A percentile compares a stretch with the other conserved stretches of the same genome.
phyloP scores from a whole-genome alignment of 345 rosid species.

The Nephelium lappaceum region DNA sequence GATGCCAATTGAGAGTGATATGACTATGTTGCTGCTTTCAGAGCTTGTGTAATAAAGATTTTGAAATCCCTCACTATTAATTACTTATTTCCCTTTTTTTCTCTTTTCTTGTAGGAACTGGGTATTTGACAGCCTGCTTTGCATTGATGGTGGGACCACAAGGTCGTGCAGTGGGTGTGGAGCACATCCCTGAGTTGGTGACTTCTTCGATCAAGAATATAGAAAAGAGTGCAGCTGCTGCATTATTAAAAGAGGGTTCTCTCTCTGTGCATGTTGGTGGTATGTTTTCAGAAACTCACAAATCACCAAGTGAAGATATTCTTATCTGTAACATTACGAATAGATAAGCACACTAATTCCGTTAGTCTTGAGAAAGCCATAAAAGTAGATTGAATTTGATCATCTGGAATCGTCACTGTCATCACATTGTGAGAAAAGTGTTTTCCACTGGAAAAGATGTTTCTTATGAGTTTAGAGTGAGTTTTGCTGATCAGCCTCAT shows the following conservation, averaged over 20 bases:
- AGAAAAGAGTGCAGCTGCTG: constrained; percentile 71
- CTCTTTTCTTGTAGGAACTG: constrained; percentile 62
- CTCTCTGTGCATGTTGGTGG: constrained; percentile 83
- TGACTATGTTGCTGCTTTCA: not conserved
- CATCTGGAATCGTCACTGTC: not conserved
- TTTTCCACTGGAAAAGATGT: too few relatives aligned
- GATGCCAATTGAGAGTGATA: not conserved
- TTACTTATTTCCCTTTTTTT: not conserved
- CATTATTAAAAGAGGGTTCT: constrained; percentile 69
- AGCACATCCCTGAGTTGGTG: constrained; percentile 87
- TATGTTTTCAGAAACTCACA: constrained; percentile 35
- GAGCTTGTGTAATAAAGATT: constrained; percentile 2
- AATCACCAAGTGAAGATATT: not conserved
- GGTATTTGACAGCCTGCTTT: constrained; percentile 94
- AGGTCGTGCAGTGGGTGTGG: constrained; percentile 88
- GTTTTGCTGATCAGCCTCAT: not conserved
- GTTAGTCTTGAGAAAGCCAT: not conserved
- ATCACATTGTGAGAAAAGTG: not conserved
- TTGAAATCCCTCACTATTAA: not conserved
- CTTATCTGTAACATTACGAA: not conserved
- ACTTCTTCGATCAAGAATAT: constrained; percentile 67
- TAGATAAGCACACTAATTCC: not conserved
- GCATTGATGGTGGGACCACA: constrained; percentile 87
- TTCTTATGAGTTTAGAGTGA: not conserved
- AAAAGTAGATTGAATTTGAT: not conserved